Evolutionary conservation across 257 asterid species (phyloP).

Genomic region (Solanum piurae): DNA sequence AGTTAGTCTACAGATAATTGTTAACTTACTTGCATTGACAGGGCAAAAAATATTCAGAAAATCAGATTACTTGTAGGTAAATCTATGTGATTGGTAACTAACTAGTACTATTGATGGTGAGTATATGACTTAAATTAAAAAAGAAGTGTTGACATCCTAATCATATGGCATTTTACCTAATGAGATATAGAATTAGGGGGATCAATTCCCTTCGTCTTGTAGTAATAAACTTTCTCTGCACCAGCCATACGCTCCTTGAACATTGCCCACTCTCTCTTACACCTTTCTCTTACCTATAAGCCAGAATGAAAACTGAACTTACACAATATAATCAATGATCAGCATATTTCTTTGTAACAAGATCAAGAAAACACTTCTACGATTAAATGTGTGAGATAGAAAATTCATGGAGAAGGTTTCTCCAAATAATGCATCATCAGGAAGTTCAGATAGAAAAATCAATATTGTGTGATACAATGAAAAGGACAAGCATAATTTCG

Average conservation of each 20-base stretch:
- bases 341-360: not conserved
- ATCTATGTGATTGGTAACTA: not conserved
- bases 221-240: slow-evolving; percentile 63
- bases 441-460: not conserved
- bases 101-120: not conserved
- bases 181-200: slow-evolving; percentile 45
- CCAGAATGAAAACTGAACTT: not conserved
- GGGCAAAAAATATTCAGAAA: not conserved
- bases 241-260: slow-evolving; percentile 61
- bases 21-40: not conserved
- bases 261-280: slow-evolving; percentile 65
- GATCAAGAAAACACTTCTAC: not conserved
- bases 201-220: slow-evolving; percentile 38
- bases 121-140: not conserved
- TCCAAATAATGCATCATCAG: not conserved
- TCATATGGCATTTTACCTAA: slow-evolving; percentile 5
- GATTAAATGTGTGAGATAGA: not conserved
- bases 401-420: not conserved
- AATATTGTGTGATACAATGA: not conserved
- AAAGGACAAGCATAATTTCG: not conserved
- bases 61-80: not conserved
- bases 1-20: not conserved
- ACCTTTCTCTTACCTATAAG: slow-evolving; percentile 66
- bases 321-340: not conserved
- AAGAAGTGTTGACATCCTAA: not conserved